These are phyloP conservation scores for Colletotrichum musae DNA, from an alignment of 2,329 filamentous ascomycete genomes.

Conservation along the genomic window DNA sequence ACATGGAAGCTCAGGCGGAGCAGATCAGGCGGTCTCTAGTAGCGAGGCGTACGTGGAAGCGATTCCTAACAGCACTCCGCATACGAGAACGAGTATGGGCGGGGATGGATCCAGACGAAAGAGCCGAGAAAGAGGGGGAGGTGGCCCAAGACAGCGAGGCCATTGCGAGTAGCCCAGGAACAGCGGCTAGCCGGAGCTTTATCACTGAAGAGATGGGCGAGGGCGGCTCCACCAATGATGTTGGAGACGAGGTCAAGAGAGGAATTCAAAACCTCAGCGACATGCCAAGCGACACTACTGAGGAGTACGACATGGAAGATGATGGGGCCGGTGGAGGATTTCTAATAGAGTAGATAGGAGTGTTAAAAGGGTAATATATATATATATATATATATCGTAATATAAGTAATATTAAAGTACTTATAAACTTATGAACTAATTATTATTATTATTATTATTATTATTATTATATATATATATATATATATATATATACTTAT, in stretches of 20 bases:
- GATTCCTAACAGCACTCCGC: slow-evolving; percentile 82
- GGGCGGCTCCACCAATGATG: slow-evolving; percentile 15
- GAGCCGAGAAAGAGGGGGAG: slow-evolving; percentile 52
- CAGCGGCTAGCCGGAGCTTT: no score
- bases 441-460: no score
- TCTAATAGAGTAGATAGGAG: slow-evolving; percentile 52
- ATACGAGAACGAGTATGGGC: slow-evolving; percentile 82
- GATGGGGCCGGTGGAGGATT: slow-evolving; percentile 63
- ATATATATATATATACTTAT: no score
- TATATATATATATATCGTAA: no score
- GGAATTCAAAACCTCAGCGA: slow-evolving; percentile 44
- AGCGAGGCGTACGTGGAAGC: slow-evolving; percentile 76
- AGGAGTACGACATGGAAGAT: slow-evolving; percentile 60
- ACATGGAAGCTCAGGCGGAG: slow-evolving; percentile 75
- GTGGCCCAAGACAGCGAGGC: background rate
- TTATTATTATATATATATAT: no score
- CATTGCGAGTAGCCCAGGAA: background rate
- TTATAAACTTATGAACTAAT: no score
- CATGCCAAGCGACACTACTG: slow-evolving; percentile 58
- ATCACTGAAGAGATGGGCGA: background rate
- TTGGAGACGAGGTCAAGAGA: background rate
- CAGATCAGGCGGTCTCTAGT: slow-evolving; percentile 80
- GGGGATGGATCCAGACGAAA: slow-evolving; percentile 65
- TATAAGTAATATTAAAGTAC: no score
- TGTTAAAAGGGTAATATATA: background rate